Evolutionary conservation across 2,329 filamentous ascomycete species (phyloP), one percentile per base, ranked within the genome.

Genomic region (Paracamarosporium sp.): DNA sequence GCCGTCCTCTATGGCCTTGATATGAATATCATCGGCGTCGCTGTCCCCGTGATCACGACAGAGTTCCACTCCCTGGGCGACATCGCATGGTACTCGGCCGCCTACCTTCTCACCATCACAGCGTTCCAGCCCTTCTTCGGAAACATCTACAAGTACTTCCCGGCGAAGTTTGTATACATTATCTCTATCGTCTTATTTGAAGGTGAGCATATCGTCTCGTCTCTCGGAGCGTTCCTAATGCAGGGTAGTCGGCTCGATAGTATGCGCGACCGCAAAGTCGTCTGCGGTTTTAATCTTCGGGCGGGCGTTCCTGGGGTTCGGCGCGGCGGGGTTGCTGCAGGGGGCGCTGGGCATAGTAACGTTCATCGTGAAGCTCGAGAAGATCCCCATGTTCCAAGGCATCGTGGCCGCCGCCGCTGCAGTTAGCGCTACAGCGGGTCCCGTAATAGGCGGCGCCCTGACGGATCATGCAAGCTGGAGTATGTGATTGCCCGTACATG

Each of bases 31-130:
- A 73, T 80, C 27, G 62, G 66, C 5, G 75, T 72, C 0, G 78
- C 77, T 1, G 76, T 79, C 5, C 77, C 78, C 0, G 60, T 61
- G n/a, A 80, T 80, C 53, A 78, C 77, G 1, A 70, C 78, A 56
- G 55, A 77, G 9, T 79, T 78, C 62, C 45, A 76, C 7, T 55
- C 71, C 9, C 67, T 79, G 9, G 63, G 74, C 47, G 69, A 77
- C 31, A 65, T 78, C 2, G 74, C 71, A 11, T 79, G 77, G 77
- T 78, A 77, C 64, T 64, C 59, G 3, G 57, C 56, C 6, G 59
- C 64, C 7, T 76, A 74, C 54, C 56, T 74, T 15, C 53, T 76
- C 4, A 68, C 68, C 7, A 25, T 65, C 38, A 53, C 69, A 48
- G 59, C 60, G 27, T 38, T 70, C 46, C 54, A 76, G 75, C 61